Base-by-base conservation (phyloP, 1,284 basidiomycete species). In the Cutaneotrichosporon mucoides region DNA sequence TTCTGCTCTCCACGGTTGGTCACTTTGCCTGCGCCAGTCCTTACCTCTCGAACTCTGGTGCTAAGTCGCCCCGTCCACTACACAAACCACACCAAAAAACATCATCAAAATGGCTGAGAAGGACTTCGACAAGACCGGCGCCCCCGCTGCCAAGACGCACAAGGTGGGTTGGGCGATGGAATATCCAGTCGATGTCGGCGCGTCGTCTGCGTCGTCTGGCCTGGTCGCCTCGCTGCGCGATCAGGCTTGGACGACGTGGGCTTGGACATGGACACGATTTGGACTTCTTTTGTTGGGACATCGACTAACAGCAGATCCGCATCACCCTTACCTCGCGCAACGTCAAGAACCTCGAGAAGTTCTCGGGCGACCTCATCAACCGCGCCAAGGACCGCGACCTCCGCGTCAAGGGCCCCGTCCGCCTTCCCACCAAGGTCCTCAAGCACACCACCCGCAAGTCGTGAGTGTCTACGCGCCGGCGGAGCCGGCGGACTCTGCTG, bases 311-410 rank as follows among this genome's bases (percentile, higher is more conserved):
- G 8, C 45, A 47, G 53, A 99, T 99, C 82, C 85, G 96, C 71
- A 99, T 99, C 84, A 99, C 96, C 70, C 84, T 99, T 79, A 98
- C 96, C 67, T 92, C 89, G 81, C 89, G 90, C 81, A 98, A 98
- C 80, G 92, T 99, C 81, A 89, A 87, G 84, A 96, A 93, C 85
- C 84, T 99, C 76, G 96, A 99, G 84, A 99, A 98, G 84, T 97
- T 99, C 86, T 97, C 91, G 72, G 81, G 82, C 66, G 96, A 99
- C 81, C 85, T 99, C 77, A 90, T 99, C 81, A 92, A 93, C 86
- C 88, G 96, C 68, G 95, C 96, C 73, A 99, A 99, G 86, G 96
- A 99, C 86, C 95, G 96, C 85, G 91, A 98, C 81, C 91, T 99
- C 77, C 91, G 90, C 68, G 95, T 99, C 81, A 98, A 97, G 84